A percentile compares a stretch with the other conserved stretches of the same genome.
phyloP scores from a whole-genome alignment of 768 basidiomycete genomes.

The Suillus luteus region DNA sequence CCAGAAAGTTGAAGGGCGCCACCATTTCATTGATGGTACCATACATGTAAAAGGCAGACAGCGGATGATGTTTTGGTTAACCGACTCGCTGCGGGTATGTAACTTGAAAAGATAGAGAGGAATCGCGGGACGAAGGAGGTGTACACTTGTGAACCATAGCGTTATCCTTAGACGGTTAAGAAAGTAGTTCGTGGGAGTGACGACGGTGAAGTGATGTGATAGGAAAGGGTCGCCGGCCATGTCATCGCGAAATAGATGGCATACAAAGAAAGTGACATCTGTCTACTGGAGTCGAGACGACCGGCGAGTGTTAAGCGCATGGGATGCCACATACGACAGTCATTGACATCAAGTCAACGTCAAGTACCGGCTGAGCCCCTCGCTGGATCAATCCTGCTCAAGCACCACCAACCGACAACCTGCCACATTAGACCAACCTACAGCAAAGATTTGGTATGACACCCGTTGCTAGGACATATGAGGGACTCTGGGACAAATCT shows the following conservation, averaged over 20 bases:
- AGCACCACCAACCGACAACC: neutral
- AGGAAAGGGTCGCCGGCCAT: no score
- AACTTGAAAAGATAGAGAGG: neutral
- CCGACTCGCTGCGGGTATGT: neutral
- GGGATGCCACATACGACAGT: neutral
- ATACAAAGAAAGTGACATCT: neutral
- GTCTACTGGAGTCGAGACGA: no score
- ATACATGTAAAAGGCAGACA: neutral
- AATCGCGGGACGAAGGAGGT: neutral
- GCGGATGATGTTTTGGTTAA: neutral
- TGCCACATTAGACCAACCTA: neutral
- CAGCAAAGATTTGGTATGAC: neutral
- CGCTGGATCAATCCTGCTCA: neutral
- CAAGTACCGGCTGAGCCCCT: neutral
- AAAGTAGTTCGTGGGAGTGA: no score
- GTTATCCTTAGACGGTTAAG: no score
- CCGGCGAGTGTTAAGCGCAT: neutral
- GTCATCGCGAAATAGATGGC: no score
- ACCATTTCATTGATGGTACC: neutral
- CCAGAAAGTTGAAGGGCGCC: neutral
- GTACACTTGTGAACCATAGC: neutral
- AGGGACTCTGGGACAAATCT: neutral
- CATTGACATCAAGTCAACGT: neutral
- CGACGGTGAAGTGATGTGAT: no score
- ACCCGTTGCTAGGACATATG: neutral